A percentile compares a stretch with the other conserved stretches of the same genome.
These are phyloP conservation scores for Hypocrella siamensis DNA, from an alignment of 2,329 filamentous ascomycete species.

Conservation along the genomic window DNA sequence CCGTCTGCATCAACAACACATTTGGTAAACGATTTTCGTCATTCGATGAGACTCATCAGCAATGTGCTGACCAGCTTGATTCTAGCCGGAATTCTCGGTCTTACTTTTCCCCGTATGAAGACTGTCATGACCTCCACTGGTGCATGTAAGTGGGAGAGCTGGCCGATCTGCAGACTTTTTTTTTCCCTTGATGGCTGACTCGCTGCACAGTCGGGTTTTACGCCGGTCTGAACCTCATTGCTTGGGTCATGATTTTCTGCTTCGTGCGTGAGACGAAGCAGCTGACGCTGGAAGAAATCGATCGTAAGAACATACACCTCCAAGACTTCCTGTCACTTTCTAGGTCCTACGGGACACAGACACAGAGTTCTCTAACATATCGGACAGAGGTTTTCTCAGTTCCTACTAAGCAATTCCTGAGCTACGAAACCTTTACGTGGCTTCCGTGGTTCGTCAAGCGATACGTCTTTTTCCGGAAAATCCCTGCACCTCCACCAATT, in stretches of 20 bases:
- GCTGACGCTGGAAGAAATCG: constrained; percentile 26
- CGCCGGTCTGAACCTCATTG: constrained; percentile 27
- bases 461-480: constrained; percentile 16
- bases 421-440: constrained; percentile 15
- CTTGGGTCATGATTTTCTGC: constrained; percentile 29
- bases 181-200: too few relatives aligned
- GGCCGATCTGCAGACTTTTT: neutral
- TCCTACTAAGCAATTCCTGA: constrained; percentile 15
- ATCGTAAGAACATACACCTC: constrained; percentile 7
- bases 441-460: constrained; percentile 22
- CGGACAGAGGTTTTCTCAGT: constrained; percentile 15
- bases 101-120: constrained; percentile 35
- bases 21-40: constrained; percentile 8
- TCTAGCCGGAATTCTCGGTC: constrained; percentile 4
- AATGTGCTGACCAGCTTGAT: neutral
- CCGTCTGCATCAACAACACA: constrained; percentile 25
- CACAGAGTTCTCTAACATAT: neutral
- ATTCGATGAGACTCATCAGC: neutral
- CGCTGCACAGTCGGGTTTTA: constrained; percentile 24
- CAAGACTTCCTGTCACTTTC: neutral
- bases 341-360: too few relatives aligned
- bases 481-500: constrained; percentile 16
- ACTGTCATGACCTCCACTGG: constrained; percentile 15
- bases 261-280: constrained; percentile 33
- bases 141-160: constrained; percentile 9